Evolutionary conservation across 2,329 filamentous ascomycete genomes (phyloP).

Genomic region (Canariomyces notabilis): DNA sequence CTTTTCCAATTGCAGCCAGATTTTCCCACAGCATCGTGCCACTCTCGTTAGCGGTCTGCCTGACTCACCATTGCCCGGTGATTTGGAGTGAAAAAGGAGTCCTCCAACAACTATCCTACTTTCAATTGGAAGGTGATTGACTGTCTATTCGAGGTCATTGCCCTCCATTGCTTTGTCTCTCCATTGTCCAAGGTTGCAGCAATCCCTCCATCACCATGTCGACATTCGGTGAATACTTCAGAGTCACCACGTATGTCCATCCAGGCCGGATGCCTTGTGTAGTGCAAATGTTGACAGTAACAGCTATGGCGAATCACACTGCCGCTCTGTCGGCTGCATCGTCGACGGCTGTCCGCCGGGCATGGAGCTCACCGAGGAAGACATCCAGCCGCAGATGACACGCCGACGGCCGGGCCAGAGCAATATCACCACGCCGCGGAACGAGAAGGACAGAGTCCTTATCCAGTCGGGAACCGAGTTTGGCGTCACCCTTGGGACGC

Average conservation of each 20-base stretch:
- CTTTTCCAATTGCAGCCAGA: constrained; percentile 13
- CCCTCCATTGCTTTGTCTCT: neutral
- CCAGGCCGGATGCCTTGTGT: neutral
- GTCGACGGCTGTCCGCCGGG: constrained; percentile 89
- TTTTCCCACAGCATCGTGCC: constrained; percentile 8
- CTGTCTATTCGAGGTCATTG: neutral
- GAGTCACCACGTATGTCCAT: constrained; percentile 67
- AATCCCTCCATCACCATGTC: constrained; percentile 56
- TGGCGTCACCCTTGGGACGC: constrained; percentile 83
- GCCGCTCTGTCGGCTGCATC: constrained; percentile 88
- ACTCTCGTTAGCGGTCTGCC: constrained; percentile 1
- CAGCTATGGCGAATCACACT: constrained; percentile 59
- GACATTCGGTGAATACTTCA: constrained; percentile 78
- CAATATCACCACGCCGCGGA: constrained; percentile 81
- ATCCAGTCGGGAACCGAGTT: constrained; percentile 93
- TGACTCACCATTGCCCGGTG: constrained; percentile 19
- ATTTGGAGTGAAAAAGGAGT: neutral
- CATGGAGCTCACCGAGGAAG: constrained; percentile 74
- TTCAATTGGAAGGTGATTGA: neutral
- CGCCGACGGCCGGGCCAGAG: constrained; percentile 85
- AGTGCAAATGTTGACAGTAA: constrained; percentile 5
- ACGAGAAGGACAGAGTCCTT: constrained; percentile 86
- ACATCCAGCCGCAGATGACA: constrained; percentile 94
- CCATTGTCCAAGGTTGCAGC: neutral
- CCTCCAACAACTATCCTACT: neutral